A percentile compares a stretch with the other conserved stretches of the same genome.
These are phyloP conservation scores for Cercospora beticola DNA, from an alignment of 2,329 filamentous ascomycete genomes.

Conservation along the genomic window DNA sequence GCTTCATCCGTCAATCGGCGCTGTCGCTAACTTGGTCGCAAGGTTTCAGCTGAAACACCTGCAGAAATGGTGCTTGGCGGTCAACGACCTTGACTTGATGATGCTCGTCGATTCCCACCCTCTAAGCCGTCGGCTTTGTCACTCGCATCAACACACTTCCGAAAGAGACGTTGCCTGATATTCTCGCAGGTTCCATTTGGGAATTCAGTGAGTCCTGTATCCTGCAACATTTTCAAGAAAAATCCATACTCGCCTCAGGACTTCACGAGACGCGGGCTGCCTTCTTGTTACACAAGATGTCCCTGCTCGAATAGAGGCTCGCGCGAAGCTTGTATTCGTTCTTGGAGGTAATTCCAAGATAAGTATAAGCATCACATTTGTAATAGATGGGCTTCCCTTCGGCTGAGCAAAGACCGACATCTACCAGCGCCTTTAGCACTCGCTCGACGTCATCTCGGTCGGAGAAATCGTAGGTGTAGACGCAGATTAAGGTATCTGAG, in stretches of 20 bases:
- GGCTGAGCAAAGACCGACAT: conserved; percentile 58
- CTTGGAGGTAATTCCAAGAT: conserved; percentile 43
- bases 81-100: not conserved
- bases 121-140: no score
- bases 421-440: conserved; percentile 60
- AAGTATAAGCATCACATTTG: conserved; percentile 64
- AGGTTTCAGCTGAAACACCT: not conserved
- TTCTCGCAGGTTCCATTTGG: not conserved
- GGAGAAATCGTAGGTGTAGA: conserved; percentile 75
- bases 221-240: not conserved
- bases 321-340: conserved; percentile 46
- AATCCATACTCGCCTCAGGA: conserved; percentile 7
- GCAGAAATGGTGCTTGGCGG: not conserved
- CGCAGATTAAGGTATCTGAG: conserved; percentile 60
- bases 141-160: no score
- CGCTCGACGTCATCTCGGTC: conserved; percentile 67
- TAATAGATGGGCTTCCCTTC: conserved; percentile 65
- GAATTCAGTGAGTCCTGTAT: not conserved
- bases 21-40: not conserved
- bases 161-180: not conserved
- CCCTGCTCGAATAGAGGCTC: conserved; percentile 46
- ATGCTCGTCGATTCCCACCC: no score
- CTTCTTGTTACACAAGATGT: conserved; percentile 28
- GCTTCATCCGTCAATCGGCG: not conserved
- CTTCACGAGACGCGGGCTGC: conserved; percentile 22